Evolutionary conservation across 2,329 filamentous ascomycete species (phyloP).

Genomic region (Ambrosiella beaveri): DNA sequence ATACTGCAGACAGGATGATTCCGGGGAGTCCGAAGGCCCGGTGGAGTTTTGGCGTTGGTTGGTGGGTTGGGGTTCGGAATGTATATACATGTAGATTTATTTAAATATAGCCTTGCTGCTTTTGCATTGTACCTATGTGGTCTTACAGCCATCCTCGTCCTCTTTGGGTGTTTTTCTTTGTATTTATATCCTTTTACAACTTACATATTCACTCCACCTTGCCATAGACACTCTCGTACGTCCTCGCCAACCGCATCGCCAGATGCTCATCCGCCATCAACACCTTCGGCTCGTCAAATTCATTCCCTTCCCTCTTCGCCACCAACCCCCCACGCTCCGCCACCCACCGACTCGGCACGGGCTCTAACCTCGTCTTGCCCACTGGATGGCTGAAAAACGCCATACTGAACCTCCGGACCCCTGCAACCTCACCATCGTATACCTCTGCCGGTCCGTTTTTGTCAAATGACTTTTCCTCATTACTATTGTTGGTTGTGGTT

Average conservation of each 20-base stretch:
- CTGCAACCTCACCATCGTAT: slow-evolving; percentile 17
- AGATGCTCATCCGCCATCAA: slow-evolving; percentile 49
- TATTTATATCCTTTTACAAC: neutral
- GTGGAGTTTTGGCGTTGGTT: neutral
- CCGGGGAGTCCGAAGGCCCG: no score
- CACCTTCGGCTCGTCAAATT: slow-evolving; percentile 34
- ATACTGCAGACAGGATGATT: no score
- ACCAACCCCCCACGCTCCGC: slow-evolving; percentile 19
- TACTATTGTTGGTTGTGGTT: no score
- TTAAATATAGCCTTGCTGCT: neutral
- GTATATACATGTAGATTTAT: neutral
- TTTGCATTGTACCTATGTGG: neutral
- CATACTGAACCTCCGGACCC: slow-evolving; percentile 44
- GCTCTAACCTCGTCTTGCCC: slow-evolving; percentile 31
- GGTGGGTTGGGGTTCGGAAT: neutral
- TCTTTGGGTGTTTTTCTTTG: neutral
- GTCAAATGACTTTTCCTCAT: no score
- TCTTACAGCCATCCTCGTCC: neutral
- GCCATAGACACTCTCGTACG: slow-evolving; percentile 37
- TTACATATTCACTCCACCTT: neutral
- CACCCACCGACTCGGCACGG: slow-evolving; percentile 44
- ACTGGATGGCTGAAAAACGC: slow-evolving; percentile 53
- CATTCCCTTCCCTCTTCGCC: slow-evolving; percentile 23
- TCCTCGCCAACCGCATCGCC: slow-evolving; percentile 40
- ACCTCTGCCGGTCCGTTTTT: neutral